Percentiles rank a stretch among this genome's conserved stretches.
These are phyloP conservation scores for Penicillium vulpinum DNA, from an alignment of 2,329 filamentous ascomycete species.

Conservation along the genomic window DNA sequence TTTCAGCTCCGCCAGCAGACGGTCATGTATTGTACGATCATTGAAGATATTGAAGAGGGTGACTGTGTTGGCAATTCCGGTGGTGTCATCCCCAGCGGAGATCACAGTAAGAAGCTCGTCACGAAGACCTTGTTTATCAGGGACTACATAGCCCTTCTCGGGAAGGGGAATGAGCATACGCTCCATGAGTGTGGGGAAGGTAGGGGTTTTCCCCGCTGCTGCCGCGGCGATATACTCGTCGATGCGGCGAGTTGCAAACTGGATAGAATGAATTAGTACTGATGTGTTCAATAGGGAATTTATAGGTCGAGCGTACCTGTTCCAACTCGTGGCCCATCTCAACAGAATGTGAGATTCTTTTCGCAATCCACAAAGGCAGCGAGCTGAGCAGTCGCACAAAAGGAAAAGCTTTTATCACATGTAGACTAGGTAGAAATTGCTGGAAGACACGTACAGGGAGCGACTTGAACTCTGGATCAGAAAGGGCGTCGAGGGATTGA, in stretches of 20 bases:
- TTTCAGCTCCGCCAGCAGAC: not conserved
- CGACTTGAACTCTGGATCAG: not conserved
- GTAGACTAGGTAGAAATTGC: not conserved
- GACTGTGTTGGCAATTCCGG: not conserved
- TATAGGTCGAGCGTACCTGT: not conserved
- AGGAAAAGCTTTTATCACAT: not conserved
- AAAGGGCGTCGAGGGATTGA: not conserved
- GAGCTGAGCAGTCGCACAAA: not conserved
- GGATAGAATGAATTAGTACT: not conserved
- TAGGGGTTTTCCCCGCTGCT: not conserved
- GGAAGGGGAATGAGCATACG: not conserved
- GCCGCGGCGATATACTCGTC: not conserved
- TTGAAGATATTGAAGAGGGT: not conserved
- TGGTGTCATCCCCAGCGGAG: not conserved
- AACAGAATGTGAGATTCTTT: not conserved
- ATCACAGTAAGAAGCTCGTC: not conserved
- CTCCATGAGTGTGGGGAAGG: not conserved
- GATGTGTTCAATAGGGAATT: not conserved
- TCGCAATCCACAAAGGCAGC: not conserved
- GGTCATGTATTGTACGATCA: not conserved
- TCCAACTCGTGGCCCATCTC: not conserved
- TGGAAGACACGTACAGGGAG: not conserved
- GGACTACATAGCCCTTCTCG: not conserved
- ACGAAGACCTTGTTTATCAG: not conserved
- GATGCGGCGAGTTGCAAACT: not conserved